Percentiles rank a stretch among this genome's conserved stretches.
phyloP scores from a whole-genome alignment of 345 rosid genomes.

The Heritiera fomes region DNA sequence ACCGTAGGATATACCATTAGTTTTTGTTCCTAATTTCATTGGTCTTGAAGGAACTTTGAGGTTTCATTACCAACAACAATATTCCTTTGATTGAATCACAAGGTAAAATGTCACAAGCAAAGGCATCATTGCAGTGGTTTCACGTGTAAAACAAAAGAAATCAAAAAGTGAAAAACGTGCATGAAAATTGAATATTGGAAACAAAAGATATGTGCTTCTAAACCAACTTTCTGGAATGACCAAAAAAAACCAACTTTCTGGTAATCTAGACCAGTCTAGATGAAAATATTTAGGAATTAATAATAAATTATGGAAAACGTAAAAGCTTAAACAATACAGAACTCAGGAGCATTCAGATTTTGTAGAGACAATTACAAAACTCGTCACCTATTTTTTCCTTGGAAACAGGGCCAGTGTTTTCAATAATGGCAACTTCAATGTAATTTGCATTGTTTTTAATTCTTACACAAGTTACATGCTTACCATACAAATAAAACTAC shows the following conservation, averaged over 20 bases:
- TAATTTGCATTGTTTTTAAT: no score
- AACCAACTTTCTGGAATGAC: not conserved
- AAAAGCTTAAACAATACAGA: not conserved
- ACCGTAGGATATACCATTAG: not conserved
- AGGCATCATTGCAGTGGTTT: not conserved
- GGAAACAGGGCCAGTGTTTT: no score
- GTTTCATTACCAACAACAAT: not conserved
- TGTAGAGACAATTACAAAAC: not conserved
- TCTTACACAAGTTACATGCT: no score
- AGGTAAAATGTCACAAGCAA: constrained; percentile 11
- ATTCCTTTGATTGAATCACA: constrained; percentile 31
- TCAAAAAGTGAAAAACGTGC: not conserved
- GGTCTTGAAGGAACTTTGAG: not conserved
- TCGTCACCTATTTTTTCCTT: not conserved
- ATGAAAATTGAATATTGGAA: not conserved
- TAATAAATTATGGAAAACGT: not conserved
- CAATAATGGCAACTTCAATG: no score
- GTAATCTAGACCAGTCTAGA: not conserved
- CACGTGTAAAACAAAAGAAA: not conserved
- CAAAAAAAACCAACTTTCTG: not conserved
- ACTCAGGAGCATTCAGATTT: not conserved
- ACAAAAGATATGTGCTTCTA: no score
- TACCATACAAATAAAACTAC: no score
- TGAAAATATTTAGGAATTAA: no score
- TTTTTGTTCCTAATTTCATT: no score